Conservation (phyloP, 148 eudicot genomes). For the Rhododendron vialii region DNA sequence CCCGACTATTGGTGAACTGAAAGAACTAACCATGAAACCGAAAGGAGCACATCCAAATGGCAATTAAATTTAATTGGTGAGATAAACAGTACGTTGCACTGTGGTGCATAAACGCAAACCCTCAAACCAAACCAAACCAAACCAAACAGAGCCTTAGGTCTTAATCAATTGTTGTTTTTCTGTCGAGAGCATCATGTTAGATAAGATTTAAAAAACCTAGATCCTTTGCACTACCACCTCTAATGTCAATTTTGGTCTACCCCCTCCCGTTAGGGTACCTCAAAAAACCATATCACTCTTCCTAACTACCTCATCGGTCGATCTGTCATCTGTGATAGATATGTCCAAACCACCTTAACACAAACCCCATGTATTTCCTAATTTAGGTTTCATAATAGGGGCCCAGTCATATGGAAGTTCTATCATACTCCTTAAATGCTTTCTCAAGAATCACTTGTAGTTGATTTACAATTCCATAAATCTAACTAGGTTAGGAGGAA, state of each 20-base stretch:
- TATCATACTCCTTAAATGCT: background rate
- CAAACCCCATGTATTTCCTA: background rate
- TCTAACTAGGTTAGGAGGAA: background rate
- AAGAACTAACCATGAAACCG: background rate
- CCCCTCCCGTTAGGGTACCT: background rate
- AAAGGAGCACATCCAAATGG: background rate
- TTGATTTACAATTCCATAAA: background rate
- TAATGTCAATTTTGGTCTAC: background rate
- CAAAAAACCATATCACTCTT: background rate
- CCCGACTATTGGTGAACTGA: background rate
- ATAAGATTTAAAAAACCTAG: background rate
- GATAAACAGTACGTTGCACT: background rate
- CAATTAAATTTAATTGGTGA: background rate
- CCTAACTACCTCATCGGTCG: background rate
- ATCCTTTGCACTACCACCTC: background rate
- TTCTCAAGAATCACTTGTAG: background rate
- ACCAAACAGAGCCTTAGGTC: background rate
- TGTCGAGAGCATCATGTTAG: background rate
- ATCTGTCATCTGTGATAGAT: background rate
- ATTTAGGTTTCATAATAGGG: background rate
- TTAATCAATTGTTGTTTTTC: background rate
- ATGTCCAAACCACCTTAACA: background rate
- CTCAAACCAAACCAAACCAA: background rate
- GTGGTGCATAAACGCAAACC: background rate
- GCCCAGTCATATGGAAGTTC: background rate